Evolutionary conservation across 768 basidiomycete genomes (phyloP).

Genomic region (Mycena metata): DNA sequence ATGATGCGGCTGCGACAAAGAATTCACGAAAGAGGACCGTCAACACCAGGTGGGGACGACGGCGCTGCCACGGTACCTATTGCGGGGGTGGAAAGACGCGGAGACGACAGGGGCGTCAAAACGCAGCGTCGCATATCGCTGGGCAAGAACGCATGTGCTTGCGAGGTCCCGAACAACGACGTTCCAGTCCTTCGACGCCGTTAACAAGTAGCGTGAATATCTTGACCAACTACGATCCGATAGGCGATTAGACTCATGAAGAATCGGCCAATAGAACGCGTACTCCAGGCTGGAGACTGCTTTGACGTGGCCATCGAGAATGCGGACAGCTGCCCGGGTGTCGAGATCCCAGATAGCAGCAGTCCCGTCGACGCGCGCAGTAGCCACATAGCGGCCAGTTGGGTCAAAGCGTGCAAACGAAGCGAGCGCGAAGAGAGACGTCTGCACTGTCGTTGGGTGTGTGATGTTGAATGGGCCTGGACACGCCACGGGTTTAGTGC

Average conservation of each 20-base stretch:
- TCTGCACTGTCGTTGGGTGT: slow-evolving; percentile 90
- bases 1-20: slow-evolving; percentile 76
- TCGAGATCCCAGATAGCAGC: slow-evolving; percentile 95
- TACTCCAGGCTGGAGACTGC: slow-evolving; percentile 89
- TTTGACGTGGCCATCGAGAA: slow-evolving; percentile 93
- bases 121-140: slow-evolving; percentile 79
- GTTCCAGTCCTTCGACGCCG: slow-evolving; percentile 95
- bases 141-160: slow-evolving; percentile 76
- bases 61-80: slow-evolving; percentile 66
- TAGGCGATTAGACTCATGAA: slow-evolving; percentile 21
- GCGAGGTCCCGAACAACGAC: slow-evolving; percentile 94
- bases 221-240: slow-evolving; percentile 86
- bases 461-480: slow-evolving; percentile 81
- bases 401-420: slow-evolving; percentile 88
- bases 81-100: slow-evolving; percentile 92
- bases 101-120: slow-evolving; percentile 91
- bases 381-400: slow-evolving; percentile 88
- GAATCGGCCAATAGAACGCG: slow-evolving; percentile 50
- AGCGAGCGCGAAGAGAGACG: slow-evolving; percentile 85
- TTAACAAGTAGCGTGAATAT: slow-evolving; percentile 92
- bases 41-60: neutral
- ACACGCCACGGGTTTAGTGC: slow-evolving; percentile 8
- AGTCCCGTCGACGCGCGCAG: slow-evolving; percentile 83
- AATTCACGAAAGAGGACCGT: slow-evolving; percentile 19
- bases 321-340: slow-evolving; percentile 83